A percentile compares a stretch with the other conserved stretches of the same genome.
Evolutionary conservation across 768 basidiomycete species (phyloP).

Genomic region (Mycena galericulata): DNA sequence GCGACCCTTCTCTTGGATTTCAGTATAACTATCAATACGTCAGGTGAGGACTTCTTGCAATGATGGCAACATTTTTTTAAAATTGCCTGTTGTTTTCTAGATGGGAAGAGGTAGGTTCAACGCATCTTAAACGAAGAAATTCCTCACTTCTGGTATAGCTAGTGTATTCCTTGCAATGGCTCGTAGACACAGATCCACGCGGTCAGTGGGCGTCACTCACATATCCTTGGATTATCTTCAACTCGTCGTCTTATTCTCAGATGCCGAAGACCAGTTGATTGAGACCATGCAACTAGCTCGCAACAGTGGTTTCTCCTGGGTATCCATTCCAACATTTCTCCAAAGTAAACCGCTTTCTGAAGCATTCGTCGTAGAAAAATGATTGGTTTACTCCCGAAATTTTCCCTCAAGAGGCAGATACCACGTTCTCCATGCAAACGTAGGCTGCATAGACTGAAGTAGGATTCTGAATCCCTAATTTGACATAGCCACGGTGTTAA

Average conservation of each 20-base stretch:
- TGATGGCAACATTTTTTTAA: no score
- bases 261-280: constrained; percentile 49
- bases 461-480: neutral
- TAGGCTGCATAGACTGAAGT: constrained; percentile 28
- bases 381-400: constrained; percentile 52
- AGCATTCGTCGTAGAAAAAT: constrained; percentile 40
- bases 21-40: constrained; percentile 58
- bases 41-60: constrained; percentile 46
- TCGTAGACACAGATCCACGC: constrained; percentile 54
- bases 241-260: constrained; percentile 37
- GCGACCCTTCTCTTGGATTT: constrained; percentile 51
- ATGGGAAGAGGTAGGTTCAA: neutral
- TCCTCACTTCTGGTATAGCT: constrained; percentile 37
- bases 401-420: constrained; percentile 50
- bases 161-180: constrained; percentile 53
- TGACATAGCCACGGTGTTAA: constrained; percentile 54
- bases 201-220: constrained; percentile 38
- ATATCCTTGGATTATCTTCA: neutral
- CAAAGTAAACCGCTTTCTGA: neutral
- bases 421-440: constrained; percentile 47
- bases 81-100: neutral
- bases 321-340: neutral
- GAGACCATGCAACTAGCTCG: constrained; percentile 57
- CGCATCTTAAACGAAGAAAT: neutral
- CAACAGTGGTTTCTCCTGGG: constrained; percentile 54